Conservation (phyloP, 768 basidiomycete genomes). For the Rhizopogon roseolus region DNA sequence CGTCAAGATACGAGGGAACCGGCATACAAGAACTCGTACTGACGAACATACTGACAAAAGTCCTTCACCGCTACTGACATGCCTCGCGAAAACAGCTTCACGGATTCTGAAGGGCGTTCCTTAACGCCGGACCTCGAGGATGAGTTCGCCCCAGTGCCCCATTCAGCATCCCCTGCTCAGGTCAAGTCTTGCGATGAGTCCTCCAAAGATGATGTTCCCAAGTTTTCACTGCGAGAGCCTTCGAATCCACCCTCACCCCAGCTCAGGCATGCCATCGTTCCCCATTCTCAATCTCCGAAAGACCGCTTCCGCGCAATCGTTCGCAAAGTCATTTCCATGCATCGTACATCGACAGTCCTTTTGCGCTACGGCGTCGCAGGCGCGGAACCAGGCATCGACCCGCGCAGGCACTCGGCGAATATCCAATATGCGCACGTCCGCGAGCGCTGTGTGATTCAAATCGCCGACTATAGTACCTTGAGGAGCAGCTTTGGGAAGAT, state of each 20-base stretch:
- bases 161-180: constrained; percentile 10
- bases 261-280: constrained; percentile 9
- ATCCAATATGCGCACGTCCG: constrained; percentile 52
- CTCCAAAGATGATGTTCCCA: not conserved
- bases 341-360: constrained; percentile 41
- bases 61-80: constrained; percentile 23
- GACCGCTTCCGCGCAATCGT: constrained; percentile 53
- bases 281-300: constrained; percentile 28
- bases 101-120: constrained; percentile 61
- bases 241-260: not conserved
- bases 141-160: constrained; percentile 4
- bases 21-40: not conserved
- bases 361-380: constrained; percentile 37
- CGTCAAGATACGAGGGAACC: not conserved
- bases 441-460: constrained; percentile 60
- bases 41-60: not conserved
- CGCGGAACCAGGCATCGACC: constrained; percentile 70
- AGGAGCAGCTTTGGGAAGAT: constrained; percentile 49
- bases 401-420: constrained; percentile 53
- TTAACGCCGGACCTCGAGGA: constrained; percentile 60
- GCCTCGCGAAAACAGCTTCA: constrained; percentile 66
- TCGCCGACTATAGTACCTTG: constrained; percentile 61
- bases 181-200: constrained; percentile 4
- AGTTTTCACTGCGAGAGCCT: not conserved
- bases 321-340: constrained; percentile 60